Evolutionary conservation across 768 basidiomycete species (phyloP).

Genomic region (Hirschioporus abietinus): DNA sequence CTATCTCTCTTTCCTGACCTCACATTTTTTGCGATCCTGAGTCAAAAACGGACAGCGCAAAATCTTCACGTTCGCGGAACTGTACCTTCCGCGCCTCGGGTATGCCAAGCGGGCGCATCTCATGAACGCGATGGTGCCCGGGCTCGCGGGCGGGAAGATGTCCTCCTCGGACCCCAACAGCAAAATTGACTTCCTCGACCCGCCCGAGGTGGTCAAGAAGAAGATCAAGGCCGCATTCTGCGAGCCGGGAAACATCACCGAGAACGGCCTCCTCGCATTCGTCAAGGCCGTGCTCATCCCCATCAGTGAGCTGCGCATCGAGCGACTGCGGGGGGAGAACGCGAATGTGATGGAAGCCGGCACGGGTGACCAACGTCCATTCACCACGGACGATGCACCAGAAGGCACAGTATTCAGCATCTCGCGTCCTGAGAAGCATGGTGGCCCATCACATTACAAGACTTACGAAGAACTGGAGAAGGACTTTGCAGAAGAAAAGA

Average conservation of each 20-base stretch:
- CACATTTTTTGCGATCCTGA: background rate
- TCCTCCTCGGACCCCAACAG: slow-evolving; percentile 96
- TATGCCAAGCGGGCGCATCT: slow-evolving; percentile 94
- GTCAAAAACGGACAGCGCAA: slow-evolving; percentile 59
- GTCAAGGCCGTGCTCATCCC: slow-evolving; percentile 85
- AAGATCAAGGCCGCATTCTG: slow-evolving; percentile 94
- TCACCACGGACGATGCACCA: slow-evolving; percentile 65
- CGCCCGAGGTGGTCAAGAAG: slow-evolving; percentile 73
- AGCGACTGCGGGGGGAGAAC: slow-evolving; percentile 44
- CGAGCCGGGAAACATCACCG: slow-evolving; percentile 83
- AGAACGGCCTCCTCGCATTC: slow-evolving; percentile 88
- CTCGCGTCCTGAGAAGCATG: slow-evolving; percentile 71
- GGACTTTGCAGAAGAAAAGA: slow-evolving; percentile 67
- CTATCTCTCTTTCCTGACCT: slow-evolving; percentile 10
- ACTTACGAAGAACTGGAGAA: slow-evolving; percentile 60
- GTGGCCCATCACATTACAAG: slow-evolving; percentile 63
- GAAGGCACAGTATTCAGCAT: slow-evolving; percentile 80
- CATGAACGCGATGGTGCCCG: slow-evolving; percentile 98
- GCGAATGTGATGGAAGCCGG: slow-evolving; percentile 40
- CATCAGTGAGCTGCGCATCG: slow-evolving; percentile 69
- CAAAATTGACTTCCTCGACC: slow-evolving; percentile 96
- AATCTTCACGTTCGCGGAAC: slow-evolving; percentile 97
- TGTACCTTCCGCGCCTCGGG: slow-evolving; percentile 89
- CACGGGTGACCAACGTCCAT: slow-evolving; percentile 52
- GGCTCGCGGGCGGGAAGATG: slow-evolving; percentile 95